Evolutionary conservation across 768 basidiomycete genomes (phyloP).

Genomic region (Amanita fuliginea): DNA sequence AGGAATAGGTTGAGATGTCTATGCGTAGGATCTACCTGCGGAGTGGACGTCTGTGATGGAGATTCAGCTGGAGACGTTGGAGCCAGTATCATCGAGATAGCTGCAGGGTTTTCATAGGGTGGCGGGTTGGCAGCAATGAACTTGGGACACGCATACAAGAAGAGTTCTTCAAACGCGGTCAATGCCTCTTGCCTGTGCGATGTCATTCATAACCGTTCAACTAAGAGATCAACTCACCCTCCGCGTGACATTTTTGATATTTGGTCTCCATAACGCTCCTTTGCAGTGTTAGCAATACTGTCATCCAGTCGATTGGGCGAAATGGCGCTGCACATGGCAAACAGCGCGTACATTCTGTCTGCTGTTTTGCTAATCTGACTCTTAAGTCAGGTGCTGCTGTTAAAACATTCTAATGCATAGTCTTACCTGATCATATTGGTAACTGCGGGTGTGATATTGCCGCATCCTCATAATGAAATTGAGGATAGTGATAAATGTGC

Average conservation of each 20-base stretch:
- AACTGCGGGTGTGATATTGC: constrained; percentile 92
- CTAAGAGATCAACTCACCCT: constrained; percentile 27
- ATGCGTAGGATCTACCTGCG: constrained; percentile 59
- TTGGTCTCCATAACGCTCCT: constrained; percentile 92
- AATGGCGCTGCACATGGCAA: constrained; percentile 87
- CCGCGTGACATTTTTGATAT: constrained; percentile 77
- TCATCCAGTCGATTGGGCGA: constrained; percentile 91
- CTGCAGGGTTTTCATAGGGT: constrained; percentile 73
- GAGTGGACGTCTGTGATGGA: constrained; percentile 17
- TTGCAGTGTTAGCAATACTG: constrained; percentile 86
- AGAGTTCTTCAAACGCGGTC: constrained; percentile 83
- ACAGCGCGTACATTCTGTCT: constrained; percentile 94
- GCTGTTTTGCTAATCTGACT: constrained; percentile 90
- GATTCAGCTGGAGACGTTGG: constrained; percentile 26
- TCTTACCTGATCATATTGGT: constrained; percentile 88
- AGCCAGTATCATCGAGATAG: constrained; percentile 39
- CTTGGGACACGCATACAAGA: constrained; percentile 90
- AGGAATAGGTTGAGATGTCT: constrained; percentile 83
- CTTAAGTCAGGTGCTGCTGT: background rate
- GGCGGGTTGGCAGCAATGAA: constrained; percentile 94
- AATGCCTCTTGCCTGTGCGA: constrained; percentile 55
- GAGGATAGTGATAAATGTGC: constrained; percentile 83
- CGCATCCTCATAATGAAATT: constrained; percentile 96
- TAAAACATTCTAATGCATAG: background rate
- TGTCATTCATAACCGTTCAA: constrained; percentile 1